Conservation (phyloP, 805 yeast species). For the Lipomyces yamadae region DNA sequence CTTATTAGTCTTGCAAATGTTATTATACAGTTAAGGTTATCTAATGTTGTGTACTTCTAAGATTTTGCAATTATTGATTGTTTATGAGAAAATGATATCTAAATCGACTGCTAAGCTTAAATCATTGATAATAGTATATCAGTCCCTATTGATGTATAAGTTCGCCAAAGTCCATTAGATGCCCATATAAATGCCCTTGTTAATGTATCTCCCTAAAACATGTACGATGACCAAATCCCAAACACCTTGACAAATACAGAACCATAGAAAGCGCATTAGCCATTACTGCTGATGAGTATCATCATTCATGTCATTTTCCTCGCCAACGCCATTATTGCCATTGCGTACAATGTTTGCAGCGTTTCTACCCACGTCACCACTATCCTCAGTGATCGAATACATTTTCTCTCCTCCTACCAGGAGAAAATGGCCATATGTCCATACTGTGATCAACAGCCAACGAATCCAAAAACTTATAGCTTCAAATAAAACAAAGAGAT, state of each 20-base stretch:
- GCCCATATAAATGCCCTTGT: no score
- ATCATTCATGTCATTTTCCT: background rate
- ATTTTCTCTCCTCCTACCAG: conserved; percentile 1
- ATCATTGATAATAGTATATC: background rate
- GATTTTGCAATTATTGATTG: background rate
- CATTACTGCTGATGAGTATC: background rate
- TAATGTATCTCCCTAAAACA: background rate
- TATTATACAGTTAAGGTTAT: no score
- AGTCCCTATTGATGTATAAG: background rate
- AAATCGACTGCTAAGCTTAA: background rate
- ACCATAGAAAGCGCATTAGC: background rate
- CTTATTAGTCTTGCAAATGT: no score
- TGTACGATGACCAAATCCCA: background rate
- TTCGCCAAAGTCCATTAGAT: background rate
- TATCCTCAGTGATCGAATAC: background rate
- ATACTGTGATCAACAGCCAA: conserved; percentile 2
- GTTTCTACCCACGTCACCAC: background rate
- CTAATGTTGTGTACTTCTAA: background rate
- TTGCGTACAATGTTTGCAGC: background rate
- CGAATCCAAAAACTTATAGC: conserved; percentile 8
- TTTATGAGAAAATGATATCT: background rate
- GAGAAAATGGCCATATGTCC: conserved; percentile 5
- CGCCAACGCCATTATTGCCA: background rate
- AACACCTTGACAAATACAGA: background rate
- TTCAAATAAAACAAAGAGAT: background rate